Conservation (phyloP, 495 filamentous ascomycete species). For the Melanomma pulvis-pyrius region DNA sequence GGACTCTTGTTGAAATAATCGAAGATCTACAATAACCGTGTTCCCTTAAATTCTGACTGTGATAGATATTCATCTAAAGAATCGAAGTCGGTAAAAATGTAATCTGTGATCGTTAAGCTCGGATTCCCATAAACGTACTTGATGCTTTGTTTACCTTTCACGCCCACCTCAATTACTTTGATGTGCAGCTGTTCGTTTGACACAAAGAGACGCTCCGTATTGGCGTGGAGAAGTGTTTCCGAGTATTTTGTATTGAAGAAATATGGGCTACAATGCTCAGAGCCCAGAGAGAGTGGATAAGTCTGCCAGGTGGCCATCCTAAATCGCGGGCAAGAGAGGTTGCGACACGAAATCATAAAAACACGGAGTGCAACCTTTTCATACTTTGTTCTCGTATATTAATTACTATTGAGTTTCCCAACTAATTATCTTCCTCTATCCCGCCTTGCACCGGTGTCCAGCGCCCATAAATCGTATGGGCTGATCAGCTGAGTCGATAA, state of each 20-base stretch:
- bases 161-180: slow-evolving; percentile 16
- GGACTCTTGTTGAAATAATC: neutral
- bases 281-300: neutral
- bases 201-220: slow-evolving; percentile 13
- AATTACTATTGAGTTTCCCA: no score
- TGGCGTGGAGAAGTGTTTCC: neutral
- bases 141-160: slow-evolving; percentile 1
- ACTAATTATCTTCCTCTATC: neutral
- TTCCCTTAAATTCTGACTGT: slow-evolving; percentile 9
- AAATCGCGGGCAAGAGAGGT: neutral
- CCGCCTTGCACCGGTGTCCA: neutral
- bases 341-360: neutral
- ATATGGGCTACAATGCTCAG: slow-evolving; percentile 7
- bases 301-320: neutral
- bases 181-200: slow-evolving; percentile 13
- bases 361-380: no score
- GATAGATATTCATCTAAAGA: slow-evolving; percentile 8
- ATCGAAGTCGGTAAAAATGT: neutral
- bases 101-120: slow-evolving; percentile 1
- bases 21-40: slow-evolving; percentile 5
- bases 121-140: no score
- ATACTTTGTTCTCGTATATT: neutral
- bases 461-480: neutral
- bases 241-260: slow-evolving; percentile 6
- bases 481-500: neutral